Base-by-base conservation (phyloP, 1,284 basidiomycete genomes). In the Ceratobasidium sp. region DNA sequence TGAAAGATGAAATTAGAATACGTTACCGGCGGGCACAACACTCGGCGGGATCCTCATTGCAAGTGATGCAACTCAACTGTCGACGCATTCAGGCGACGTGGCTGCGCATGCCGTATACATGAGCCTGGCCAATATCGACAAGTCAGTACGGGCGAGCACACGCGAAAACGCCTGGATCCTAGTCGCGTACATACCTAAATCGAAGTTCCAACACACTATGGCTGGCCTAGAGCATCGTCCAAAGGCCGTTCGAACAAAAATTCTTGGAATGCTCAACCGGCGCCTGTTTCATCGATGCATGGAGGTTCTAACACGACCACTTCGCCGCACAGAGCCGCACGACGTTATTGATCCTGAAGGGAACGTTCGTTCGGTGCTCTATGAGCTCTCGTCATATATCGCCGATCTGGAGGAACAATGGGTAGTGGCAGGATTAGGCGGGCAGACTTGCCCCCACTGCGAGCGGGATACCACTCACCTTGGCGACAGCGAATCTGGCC, bases 101-200 rank as follows among this genome's bases (percentile, higher is more conserved):
- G 42, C n/a, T n/a, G 77, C 51, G 13, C 77, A 78, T 42, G 67
- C 67, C 20, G 69, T 78, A 23, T 78, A 78, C 46, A 71, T 78
- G 56, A 71, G 55, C 56, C 58, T 70, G 23, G 77, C 56, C 6
- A 70, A 69, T 23, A 56, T 78, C 15, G 39, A 78, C 39, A 78
- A 78, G 33, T 61, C 51, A 51, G 56, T 70, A 42, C 68, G 77
- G 23, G 77, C 53, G 15, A 71, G 61, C 46, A 78, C 46, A 20
- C 70, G 67, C 26, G 60, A 63, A 42, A 49, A 64, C n/a, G 67
- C 77, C 44, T 78, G 77, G 77, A 46, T 71, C 10, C 58, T 78
- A 26, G 56, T 78, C 53, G 77, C 67, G 20, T 78, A 58, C 69
- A 78, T 78, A 64, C 77, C 77, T 12, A 78, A 69, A 20, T 69